Evolutionary conservation across 2,329 filamentous ascomycete genomes (phyloP), one percentile per base, ranked within the genome.

Genomic region (Colletotrichum higginsianum): DNA sequence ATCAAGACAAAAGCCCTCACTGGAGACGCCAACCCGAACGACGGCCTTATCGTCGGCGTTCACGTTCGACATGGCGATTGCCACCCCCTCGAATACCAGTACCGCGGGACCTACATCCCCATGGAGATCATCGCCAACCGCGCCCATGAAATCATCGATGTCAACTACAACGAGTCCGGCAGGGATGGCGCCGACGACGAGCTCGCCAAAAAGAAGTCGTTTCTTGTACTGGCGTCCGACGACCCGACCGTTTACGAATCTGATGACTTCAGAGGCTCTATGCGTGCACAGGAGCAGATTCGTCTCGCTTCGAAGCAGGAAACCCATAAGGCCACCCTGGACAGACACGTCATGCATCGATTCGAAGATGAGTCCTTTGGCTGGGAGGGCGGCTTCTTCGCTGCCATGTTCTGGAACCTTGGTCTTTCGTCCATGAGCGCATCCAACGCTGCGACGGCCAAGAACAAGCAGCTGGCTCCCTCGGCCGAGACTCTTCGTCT

Each of bases 341-440:
- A 89, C 72, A 82, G 82, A 30, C 82, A 83, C 13, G 83, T 87
- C 8, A 89, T 92, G 78, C 87, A 87, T 74, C 89, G 88, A 75
- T 94, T 93, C 79, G 87, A 93, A 46, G 93, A 95, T 71, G 92
- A 95, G 78, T 89, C 91, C 1, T 91, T 94, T 50, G 94, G 94
- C 40, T 97, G 94, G 94, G 94, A 97, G 79, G 94, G 94, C 21
- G 94, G 94, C 1, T 97, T 97, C 84, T 97, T 93, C 81, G 88
- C 89, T 16, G 88, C 90, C 76, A 91, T 96, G 82, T 97, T 97
- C 81, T 95, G 93, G 90, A 92, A 91, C 61, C 85, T 97, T 1
- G 94, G 93, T 4, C 79, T 82, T n/a, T 78, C 82, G 56, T 81
- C 81, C 7, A 65, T 74, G 67, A 85, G 80, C 77, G 84, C 81